Percentiles rank a stretch among this genome's conserved stretches.
Evolutionary conservation across 495 filamentous ascomycete genomes (phyloP).

Genomic region (Apodospora peruviana): DNA sequence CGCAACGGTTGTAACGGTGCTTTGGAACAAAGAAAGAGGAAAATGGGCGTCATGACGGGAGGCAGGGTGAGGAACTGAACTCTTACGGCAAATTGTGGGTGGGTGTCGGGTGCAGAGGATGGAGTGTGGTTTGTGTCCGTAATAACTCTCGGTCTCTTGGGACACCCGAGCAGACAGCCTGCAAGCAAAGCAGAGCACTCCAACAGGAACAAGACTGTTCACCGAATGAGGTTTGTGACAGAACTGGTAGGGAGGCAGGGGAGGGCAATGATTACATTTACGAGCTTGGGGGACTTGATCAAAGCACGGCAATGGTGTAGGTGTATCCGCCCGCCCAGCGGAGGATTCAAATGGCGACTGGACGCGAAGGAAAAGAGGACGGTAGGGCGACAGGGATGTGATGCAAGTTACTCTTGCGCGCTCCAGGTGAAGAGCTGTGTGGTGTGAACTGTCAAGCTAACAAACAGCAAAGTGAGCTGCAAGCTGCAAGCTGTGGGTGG

Average conservation of each 20-base stretch:
- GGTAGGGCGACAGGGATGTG: neutral
- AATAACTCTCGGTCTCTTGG: neutral
- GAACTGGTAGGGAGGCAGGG: neutral
- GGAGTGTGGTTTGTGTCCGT: neutral
- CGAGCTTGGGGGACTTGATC: neutral
- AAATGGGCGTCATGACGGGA: neutral
- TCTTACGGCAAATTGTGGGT: slow-evolving; percentile 1
- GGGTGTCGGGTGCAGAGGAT: neutral
- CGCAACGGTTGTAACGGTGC: neutral
- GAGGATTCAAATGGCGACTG: too few species aligned
- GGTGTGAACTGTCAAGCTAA: neutral
- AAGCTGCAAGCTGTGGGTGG: neutral
- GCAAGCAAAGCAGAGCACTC: neutral
- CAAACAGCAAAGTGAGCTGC: too few species aligned
- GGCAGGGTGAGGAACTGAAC: neutral
- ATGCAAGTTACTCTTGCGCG: neutral
- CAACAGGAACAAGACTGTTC: neutral
- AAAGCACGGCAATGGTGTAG: neutral
- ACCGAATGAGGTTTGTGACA: neutral
- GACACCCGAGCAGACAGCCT: neutral
- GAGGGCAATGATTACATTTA: neutral
- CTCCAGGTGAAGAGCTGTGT: neutral
- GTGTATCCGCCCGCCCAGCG: neutral
- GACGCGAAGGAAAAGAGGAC: neutral
- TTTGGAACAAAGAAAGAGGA: neutral